Conservation (phyloP, 2,329 filamentous ascomycete genomes). For the Colletotrichum phormii region DNA sequence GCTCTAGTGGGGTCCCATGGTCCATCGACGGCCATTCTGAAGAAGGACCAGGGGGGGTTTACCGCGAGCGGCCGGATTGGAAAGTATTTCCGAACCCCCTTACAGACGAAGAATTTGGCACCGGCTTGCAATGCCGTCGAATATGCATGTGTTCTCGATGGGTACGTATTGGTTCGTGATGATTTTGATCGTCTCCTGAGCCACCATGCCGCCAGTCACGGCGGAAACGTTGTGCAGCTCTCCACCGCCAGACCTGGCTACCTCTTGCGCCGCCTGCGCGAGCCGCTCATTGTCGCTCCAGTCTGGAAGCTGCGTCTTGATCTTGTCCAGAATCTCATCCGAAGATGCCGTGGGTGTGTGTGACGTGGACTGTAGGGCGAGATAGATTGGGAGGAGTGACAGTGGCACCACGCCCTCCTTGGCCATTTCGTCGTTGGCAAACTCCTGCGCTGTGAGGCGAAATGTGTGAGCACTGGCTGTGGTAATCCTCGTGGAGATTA, state of each 20-base stretch:
- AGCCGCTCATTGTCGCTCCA: constrained; percentile 63
- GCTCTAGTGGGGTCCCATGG: not conserved
- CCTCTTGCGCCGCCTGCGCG: constrained; percentile 69
- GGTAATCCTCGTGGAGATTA: constrained; percentile 11
- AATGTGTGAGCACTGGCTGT: not conserved
- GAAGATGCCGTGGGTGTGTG: constrained; percentile 57
- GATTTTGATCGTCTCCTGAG: constrained; percentile 97
- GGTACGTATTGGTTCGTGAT: constrained; percentile 80
- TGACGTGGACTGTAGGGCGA: constrained; percentile 70
- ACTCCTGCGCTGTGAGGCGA: constrained; percentile 59
- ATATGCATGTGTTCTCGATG: constrained; percentile 77
- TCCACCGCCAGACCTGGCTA: constrained; percentile 81
- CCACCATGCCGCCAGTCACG: constrained; percentile 88
- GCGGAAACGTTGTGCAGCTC: constrained; percentile 95
- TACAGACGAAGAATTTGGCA: constrained; percentile 69
- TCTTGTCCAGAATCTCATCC: constrained; percentile 64
- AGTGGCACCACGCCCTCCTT: constrained; percentile 59
- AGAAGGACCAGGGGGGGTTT: not conserved
- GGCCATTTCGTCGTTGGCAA: constrained; percentile 65
- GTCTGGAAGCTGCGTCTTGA: constrained; percentile 57
- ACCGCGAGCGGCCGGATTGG: constrained; percentile 9
- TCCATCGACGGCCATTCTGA: not conserved
- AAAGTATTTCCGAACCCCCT: constrained; percentile 39
- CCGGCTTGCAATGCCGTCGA: constrained; percentile 74
- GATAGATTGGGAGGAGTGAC: constrained; percentile 76